Evolutionary conservation across 2,329 filamentous ascomycete genomes (phyloP), one percentile per base, ranked within the genome.

Genomic region (Cryphonectria naterciae): DNA sequence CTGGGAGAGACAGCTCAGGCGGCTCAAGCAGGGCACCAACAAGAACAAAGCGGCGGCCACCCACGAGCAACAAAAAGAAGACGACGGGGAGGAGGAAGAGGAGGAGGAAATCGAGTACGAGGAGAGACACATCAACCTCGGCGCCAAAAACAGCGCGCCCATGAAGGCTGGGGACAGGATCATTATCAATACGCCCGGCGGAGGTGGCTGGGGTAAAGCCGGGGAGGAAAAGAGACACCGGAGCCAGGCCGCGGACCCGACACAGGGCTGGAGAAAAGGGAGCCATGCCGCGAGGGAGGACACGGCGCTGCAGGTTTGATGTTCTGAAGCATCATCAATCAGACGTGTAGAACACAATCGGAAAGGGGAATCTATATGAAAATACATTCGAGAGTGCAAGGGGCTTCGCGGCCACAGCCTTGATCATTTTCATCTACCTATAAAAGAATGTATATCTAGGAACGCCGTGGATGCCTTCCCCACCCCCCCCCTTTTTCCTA

Each of bases 131-230:
- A 91, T 95, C 77, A 94, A 93, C 76, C 78, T 95, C 54, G 92
- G 92, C 0, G 92, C 89, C 1, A 95, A 95, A 85, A 95, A 95
- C 75, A 93, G 90, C 37, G 92, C 92, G 17, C 85, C 87, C 17
- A 94, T 95, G 92, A 85, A 89, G 77, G 84, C 89, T 0, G 93
- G 93, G 0, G 93, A 96, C 77, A 84, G 92, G 8, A 94, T 95
- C 76, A 92, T 95, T 69, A 85, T 96, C 25, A 86, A 86, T 74
- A 95, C 93, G 5, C 93, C 93, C 2, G 93, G 93, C 41, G 93
- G 93, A 68, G 93, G 93, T 58, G 93, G 90, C 0, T 95, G 92
- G 92, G 92, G 92, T 0, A 80, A 79, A 54, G 82, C 85, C 0
- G 91, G 90, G 0, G 83, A 87, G 69, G 84, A 88, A 75, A 91